Conservation (phyloP, 2,329 filamentous ascomycete genomes). For the Calycina herbarum region DNA sequence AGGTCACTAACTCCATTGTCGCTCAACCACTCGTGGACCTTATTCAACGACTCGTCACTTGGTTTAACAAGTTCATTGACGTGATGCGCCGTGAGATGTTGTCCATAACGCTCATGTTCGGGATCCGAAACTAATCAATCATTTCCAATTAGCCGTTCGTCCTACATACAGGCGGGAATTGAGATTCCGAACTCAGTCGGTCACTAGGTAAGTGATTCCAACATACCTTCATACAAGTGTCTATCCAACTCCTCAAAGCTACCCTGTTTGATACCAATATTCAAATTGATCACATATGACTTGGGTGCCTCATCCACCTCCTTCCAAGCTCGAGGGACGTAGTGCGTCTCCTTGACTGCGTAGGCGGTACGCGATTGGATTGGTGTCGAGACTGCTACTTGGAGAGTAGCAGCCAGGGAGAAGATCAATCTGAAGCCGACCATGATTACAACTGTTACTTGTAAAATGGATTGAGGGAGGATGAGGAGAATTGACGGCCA, state of each 20-base stretch:
- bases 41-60: constrained; percentile 48
- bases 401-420: constrained; percentile 15
- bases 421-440: background rate
- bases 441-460: background rate
- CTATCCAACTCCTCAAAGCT: constrained; percentile 55
- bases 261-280: constrained; percentile 59
- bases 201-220: constrained; percentile 1
- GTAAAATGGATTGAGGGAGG: background rate
- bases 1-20: constrained; percentile 48
- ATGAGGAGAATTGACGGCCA: background rate
- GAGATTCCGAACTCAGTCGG: background rate
- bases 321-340: constrained; percentile 52
- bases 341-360: constrained; percentile 56
- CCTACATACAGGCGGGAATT: constrained; percentile 7
- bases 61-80: constrained; percentile 55
- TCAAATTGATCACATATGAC: constrained; percentile 50
- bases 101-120: constrained; percentile 53
- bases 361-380: constrained; percentile 45
- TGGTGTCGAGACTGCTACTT: constrained; percentile 31
- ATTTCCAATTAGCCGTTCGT: constrained; percentile 1
- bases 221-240: constrained; percentile 52
- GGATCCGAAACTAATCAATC: constrained; percentile 49
- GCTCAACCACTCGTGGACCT: constrained; percentile 57
- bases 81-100: constrained; percentile 51
- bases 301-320: constrained; percentile 48